Evolutionary conservation across 2,329 filamentous ascomycete genomes (phyloP), one percentile per base, ranked within the genome.

Genomic region (Aureobasidium pullulans): DNA sequence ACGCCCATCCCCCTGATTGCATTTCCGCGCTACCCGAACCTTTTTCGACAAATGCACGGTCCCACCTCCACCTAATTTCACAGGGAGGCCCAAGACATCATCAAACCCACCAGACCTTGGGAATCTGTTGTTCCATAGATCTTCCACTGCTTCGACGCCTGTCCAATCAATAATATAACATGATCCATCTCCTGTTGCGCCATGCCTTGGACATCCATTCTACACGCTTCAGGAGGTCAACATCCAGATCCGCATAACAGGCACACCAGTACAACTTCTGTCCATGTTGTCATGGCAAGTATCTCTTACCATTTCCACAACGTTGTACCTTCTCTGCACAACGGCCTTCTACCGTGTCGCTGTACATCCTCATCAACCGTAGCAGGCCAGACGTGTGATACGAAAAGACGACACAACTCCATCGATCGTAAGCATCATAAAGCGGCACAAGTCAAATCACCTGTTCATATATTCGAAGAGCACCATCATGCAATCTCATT

Each of bases 261-360:
- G n/a, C 39, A 37, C 6, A 29, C 34, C 52, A 40, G 29, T 36
- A 34, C 39, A 43, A 44, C 52, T 57, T 10, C 28, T 13, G 8
- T 32, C 40, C 52, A 4, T 40, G 52, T 57, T 37, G 52, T 57
- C 52, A 57, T 57, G 52, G 42, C 52, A 57, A 57, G 52, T 46
- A 57, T 44, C 39, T 46, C 40, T 29, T 37, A 34, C 11, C 52
- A 54, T 54, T 54, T 29, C 36, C 42, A 29, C 31, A 46, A 37
- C 52, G 52, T 46, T 46, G 11, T 16, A 44, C 8, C 42, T 23
- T 23, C 32, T 46, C 42, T 28, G 3, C 31, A 36, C 19, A 57
- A 57, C 52, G 40, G 52, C 36, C 52, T 19, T 37, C 40, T 44
- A 54, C 50, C 50, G 50, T 54, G 29, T 54, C 29, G 16, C 40